Percentiles rank a stretch among this genome's conserved stretches.
Conservation (phyloP, 129 eudicot species). For the Apium graveolens region DNA sequence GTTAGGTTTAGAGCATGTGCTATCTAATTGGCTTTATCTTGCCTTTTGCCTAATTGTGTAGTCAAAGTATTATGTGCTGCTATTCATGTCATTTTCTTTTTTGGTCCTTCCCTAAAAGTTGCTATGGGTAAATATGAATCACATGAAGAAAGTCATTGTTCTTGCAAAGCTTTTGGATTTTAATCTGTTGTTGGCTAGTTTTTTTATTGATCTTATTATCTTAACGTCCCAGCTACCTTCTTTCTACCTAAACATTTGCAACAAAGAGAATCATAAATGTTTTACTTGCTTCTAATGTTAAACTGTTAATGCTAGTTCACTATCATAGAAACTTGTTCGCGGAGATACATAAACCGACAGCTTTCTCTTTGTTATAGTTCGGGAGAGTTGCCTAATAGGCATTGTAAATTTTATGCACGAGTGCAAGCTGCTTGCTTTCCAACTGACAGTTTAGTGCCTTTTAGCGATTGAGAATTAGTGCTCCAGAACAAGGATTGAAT, state of each 20-base stretch:
- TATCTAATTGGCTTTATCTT: constrained; percentile 4
- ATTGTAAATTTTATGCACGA: neutral
- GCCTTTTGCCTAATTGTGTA: neutral
- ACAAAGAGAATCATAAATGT: neutral
- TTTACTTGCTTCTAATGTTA: neutral
- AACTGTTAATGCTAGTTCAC: neutral
- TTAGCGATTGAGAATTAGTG: neutral
- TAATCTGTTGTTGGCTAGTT: neutral
- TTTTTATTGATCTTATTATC: neutral
- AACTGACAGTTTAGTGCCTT: neutral
- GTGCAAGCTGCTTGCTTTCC: neutral
- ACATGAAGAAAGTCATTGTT: neutral
- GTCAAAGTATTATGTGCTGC: neutral
- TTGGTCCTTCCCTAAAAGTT: neutral
- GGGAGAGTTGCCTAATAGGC: neutral
- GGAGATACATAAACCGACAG: neutral
- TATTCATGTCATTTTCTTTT: neutral
- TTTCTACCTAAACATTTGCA: neutral
- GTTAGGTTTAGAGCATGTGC: neutral
- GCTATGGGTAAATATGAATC: neutral
- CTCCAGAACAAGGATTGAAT: neutral
- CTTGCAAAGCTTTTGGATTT: neutral
- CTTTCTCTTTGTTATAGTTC: neutral
- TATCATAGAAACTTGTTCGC: neutral
- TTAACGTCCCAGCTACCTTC: neutral